A percentile compares a stretch with the other conserved stretches of the same genome.
phyloP scores from a whole-genome alignment of 2,329 filamentous ascomycete genomes.

The Capronia coronata region DNA sequence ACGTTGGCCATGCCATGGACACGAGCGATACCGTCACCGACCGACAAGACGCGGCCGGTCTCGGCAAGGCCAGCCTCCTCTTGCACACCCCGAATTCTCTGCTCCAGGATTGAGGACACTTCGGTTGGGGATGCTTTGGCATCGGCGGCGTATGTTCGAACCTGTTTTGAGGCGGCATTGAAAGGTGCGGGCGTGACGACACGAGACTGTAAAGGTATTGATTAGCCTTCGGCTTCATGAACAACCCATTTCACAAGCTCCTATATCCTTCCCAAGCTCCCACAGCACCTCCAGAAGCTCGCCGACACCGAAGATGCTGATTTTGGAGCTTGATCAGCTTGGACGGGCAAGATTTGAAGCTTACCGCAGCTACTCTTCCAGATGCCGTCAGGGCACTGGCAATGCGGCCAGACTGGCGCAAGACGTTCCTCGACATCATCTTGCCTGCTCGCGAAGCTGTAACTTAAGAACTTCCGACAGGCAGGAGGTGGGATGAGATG shows the following conservation, averaged over 20 bases:
- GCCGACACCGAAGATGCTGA: not conserved
- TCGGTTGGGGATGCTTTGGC: constrained; percentile 94
- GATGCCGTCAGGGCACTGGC: constrained; percentile 88
- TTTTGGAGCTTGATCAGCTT: constrained; percentile 30
- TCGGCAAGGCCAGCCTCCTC: constrained; percentile 95
- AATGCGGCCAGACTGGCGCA: constrained; percentile 92
- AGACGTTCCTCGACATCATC: constrained; percentile 96
- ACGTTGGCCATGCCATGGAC: constrained; percentile 99
- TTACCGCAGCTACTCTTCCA: constrained; percentile 89
- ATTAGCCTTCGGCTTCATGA: constrained; percentile 32
- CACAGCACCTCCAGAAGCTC: not conserved
- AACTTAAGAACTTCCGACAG: constrained; percentile 20
- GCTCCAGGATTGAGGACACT: constrained; percentile 98
- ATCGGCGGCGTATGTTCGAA: constrained; percentile 84
- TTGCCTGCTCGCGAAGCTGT: constrained; percentile 40
- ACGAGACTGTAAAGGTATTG: constrained; percentile 60
- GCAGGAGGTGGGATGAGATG: constrained; percentile 26
- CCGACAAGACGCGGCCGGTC: constrained; percentile 96
- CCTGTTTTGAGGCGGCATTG: constrained; percentile 63
- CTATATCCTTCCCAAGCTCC: constrained; percentile 6
- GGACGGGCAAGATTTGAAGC: constrained; percentile 48
- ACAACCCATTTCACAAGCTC: not conserved
- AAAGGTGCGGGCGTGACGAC: constrained; percentile 72
- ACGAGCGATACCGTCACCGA: constrained; percentile 99
- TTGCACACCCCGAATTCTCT: constrained; percentile 96